Base-by-base conservation (phyloP, 371 early-diverging fungal genomes). In the Mortierella sp. region DNA sequence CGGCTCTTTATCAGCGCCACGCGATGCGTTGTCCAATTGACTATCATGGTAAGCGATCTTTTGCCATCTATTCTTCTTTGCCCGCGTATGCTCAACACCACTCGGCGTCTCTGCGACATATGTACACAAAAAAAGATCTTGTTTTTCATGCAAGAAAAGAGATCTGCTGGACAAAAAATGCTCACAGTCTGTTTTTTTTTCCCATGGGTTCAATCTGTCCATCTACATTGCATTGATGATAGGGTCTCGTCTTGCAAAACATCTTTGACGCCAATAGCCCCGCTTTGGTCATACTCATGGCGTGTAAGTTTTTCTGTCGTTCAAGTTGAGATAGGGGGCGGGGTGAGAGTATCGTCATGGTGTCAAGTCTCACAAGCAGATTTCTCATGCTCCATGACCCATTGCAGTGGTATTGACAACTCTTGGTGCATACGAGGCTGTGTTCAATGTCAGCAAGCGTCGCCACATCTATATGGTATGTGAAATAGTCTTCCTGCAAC, bases 241-340 rank as follows among this genome's bases (percentile, higher is more conserved):
- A 87, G 80, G 91, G 90, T 2, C 78, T 83, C 47, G 80, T 91
- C 14, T 71, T 91, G 31, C 82, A 90, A 69, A 84, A 83, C 54
- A 82, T 91, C 26, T 91, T 91, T 67, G 83, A 83, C 58, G 86
- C 88, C 26, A 72, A 83, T 16, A 82, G 83, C 52, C 86, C 88
- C 0, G 50, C 79, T 12, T 51, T 88, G 14, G 85, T 88, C 12
- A 62, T 90, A 50, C 65, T 84, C 9, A 87, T 91, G 86, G 82
- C 88, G 34, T 67, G 85, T 82, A 82, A 81, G 80, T 72, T 14
- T 7, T 19, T 39, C 6, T 66, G 0, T 54, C 13, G 21, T 7
- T 7, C 7, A 34, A 10, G 7, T 34, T 34, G 34, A 7, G 34
- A 10, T 34, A 10, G 7, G 34, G 10, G 4, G 34, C 10, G 34